Evolutionary conservation across 2,329 filamentous ascomycete genomes (phyloP).

Genomic region (Xylariaceae sp.): DNA sequence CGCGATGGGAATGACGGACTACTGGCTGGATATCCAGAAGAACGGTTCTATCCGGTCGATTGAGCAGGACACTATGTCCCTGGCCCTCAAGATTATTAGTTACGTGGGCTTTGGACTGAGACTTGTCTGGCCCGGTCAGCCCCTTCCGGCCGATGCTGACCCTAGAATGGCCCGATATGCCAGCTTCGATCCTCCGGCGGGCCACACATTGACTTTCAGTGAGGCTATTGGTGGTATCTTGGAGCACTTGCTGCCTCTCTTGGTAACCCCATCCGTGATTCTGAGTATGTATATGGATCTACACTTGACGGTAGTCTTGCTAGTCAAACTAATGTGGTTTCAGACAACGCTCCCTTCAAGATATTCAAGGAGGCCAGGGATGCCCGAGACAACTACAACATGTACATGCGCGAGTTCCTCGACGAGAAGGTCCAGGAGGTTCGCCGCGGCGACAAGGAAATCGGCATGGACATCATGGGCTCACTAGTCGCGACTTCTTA

Average conservation of each 20-base stretch:
- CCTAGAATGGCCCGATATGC: slow-evolving; percentile 43
- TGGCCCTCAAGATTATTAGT: slow-evolving; percentile 52
- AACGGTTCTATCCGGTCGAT: slow-evolving; percentile 49
- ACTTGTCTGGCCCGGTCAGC: slow-evolving; percentile 59
- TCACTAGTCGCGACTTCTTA: slow-evolving; percentile 44
- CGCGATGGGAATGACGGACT: slow-evolving; percentile 54
- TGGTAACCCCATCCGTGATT: slow-evolving; percentile 54
- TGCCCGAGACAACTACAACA: slow-evolving; percentile 57
- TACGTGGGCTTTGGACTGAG: slow-evolving; percentile 66
- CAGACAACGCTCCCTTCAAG: slow-evolving; percentile 43
- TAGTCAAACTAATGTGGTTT: slow-evolving; percentile 9
- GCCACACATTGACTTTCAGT: slow-evolving; percentile 61
- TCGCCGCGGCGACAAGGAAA: slow-evolving; percentile 35
- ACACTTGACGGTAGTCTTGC: not conserved
- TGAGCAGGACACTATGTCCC: slow-evolving; percentile 61
- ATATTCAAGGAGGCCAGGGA: slow-evolving; percentile 46
- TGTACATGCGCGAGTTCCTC: slow-evolving; percentile 67
- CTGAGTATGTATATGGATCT: slow-evolving; percentile 37
- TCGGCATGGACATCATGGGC: slow-evolving; percentile 51
- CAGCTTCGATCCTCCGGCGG: slow-evolving; percentile 41
- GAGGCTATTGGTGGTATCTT: slow-evolving; percentile 57
- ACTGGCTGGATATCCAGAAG: slow-evolving; percentile 44
- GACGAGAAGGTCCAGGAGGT: slow-evolving; percentile 49
- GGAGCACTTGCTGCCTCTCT: slow-evolving; percentile 56
- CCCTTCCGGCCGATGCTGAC: slow-evolving; percentile 39